A percentile compares a stretch with the other conserved stretches of the same genome.
Evolutionary conservation across 345 rosid species (phyloP).

Genomic region (Triadica sebifera): DNA sequence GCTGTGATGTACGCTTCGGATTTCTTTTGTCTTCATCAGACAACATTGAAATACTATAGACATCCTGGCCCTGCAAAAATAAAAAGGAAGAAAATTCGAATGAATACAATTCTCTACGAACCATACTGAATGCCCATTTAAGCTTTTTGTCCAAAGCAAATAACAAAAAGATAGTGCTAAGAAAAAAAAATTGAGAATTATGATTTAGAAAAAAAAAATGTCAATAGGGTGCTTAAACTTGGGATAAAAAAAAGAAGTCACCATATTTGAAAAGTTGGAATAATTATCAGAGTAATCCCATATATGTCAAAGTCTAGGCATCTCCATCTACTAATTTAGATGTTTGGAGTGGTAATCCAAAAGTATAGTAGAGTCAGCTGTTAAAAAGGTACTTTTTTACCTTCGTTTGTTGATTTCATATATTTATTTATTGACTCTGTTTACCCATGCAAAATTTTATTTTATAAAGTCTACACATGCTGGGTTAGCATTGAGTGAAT

Average conservation of each 20-base stretch:
- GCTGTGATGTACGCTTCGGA: conserved; percentile 40
- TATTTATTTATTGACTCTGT: no score
- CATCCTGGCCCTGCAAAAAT: conserved; percentile 54
- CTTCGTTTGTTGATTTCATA: no score
- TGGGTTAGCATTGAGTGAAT: no score
- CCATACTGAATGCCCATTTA: background rate
- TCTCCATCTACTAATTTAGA: no score
- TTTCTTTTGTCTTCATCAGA: conserved; percentile 53
- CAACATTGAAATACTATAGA: conserved; percentile 58
- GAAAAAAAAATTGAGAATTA: background rate
- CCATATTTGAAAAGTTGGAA: background rate
- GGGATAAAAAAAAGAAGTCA: background rate
- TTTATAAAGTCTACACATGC: no score
- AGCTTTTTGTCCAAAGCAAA: background rate
- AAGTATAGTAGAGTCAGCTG: background rate
- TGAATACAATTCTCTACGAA: background rate
- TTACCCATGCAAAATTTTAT: no score
- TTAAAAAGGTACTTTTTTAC: no score
- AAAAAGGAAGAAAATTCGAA: background rate
- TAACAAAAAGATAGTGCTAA: background rate
- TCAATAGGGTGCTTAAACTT: background rate
- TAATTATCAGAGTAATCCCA: background rate
- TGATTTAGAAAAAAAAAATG: background rate
- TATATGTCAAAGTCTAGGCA: no score
- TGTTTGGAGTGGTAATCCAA: no score